Evolutionary conservation across 1,284 basidiomycete genomes (phyloP).

Genomic region (Tilletiopsis washingtonensis): DNA sequence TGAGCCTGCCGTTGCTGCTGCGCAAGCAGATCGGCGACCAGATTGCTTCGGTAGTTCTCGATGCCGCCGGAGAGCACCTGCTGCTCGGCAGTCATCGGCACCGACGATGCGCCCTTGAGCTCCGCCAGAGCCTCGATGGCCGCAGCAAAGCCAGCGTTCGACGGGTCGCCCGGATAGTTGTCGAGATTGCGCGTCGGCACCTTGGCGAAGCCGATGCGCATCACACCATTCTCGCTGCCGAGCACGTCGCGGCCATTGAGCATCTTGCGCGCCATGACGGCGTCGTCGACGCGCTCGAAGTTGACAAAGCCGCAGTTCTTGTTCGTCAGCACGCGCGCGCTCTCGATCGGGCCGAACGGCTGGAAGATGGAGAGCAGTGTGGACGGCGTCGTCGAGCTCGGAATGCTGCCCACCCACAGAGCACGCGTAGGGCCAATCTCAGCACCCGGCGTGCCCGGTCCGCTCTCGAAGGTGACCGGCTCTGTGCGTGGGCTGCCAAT

Average conservation of each 20-base stretch:
- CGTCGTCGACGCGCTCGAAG: conserved; percentile 93
- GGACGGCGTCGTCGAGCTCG: conserved; percentile 19
- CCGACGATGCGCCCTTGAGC: conserved; percentile 65
- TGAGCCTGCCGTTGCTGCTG: conserved; percentile 55
- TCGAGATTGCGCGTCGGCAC: conserved; percentile 55
- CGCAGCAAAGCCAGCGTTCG: conserved; percentile 11
- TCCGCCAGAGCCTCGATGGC: conserved; percentile 24
- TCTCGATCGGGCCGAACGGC: conserved; percentile 94
- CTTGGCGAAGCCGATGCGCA: conserved; percentile 91
- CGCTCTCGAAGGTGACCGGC: not conserved
- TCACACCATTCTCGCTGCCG: conserved; percentile 87
- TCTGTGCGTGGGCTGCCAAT: no score
- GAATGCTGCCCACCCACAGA: conserved; percentile 37
- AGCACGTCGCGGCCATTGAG: conserved; percentile 90
- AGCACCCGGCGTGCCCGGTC: not conserved
- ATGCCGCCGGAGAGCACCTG: conserved; percentile 80
- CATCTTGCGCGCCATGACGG: conserved; percentile 84
- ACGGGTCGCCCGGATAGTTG: conserved; percentile 8
- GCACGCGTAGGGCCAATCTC: conserved; percentile 21
- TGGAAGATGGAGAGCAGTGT: conserved; percentile 75
- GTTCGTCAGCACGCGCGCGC: conserved; percentile 85
- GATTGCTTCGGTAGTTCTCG: conserved; percentile 86
- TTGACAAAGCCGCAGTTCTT: conserved; percentile 96
- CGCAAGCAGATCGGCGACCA: conserved; percentile 79
- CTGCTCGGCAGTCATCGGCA: conserved; percentile 77